These are phyloP conservation scores for Paraphoma chrysanthemicola DNA, from an alignment of 2,329 filamentous ascomycete genomes.

Conservation along the genomic window DNA sequence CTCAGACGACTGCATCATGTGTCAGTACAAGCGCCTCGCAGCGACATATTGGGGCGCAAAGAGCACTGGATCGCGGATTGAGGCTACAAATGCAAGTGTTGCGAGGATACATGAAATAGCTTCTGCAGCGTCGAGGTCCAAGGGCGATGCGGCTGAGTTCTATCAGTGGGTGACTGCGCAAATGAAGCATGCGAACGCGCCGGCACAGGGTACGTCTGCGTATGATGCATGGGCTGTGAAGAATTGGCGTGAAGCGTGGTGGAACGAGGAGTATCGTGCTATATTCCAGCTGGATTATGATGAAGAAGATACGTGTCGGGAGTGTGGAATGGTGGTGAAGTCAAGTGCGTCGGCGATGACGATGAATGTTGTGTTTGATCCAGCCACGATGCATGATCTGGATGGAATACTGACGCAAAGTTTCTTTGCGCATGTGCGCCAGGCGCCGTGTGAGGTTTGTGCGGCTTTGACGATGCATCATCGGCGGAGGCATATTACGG, in stretches of 20 bases:
- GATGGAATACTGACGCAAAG: background rate
- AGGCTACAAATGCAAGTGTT: background rate
- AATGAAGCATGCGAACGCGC: background rate
- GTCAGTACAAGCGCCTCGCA: background rate
- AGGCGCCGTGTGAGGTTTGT: background rate
- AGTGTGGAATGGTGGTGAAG: background rate
- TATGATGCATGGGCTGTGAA: background rate
- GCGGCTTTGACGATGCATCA: background rate
- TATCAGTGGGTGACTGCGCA: constrained; percentile 4
- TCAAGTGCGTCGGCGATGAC: background rate
- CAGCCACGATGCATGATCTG: background rate
- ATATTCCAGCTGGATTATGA: constrained; percentile 3
- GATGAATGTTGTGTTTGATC: background rate
- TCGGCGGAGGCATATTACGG: background rate
- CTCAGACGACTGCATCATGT: background rate
- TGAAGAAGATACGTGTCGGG: background rate
- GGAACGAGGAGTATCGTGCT: constrained; percentile 7
- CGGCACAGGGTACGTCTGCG: too few relatives aligned
- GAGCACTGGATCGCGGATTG: background rate
- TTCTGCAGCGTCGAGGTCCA: background rate
- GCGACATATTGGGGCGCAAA: constrained; percentile 1
- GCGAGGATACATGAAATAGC: background rate
- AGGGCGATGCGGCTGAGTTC: background rate
- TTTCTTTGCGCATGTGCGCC: background rate
- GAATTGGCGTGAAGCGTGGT: background rate